Conservation (phyloP, 2,329 filamentous ascomycete species). For the Leptographium wingfieldii region DNA sequence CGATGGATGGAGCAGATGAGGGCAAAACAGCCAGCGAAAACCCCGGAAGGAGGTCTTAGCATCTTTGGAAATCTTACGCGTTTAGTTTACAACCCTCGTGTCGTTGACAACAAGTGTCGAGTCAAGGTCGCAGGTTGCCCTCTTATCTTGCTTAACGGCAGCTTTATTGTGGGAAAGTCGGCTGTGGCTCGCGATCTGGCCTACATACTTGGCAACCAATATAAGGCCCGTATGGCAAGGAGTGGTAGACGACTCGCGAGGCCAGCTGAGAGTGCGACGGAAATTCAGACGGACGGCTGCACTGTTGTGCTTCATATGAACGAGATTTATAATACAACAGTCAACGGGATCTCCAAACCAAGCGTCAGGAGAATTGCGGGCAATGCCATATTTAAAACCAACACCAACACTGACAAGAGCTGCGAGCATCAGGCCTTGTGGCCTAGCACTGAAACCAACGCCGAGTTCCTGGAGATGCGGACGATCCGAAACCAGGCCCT, state of each 20-base stretch:
- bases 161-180: constrained; percentile 5
- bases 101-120: too few species aligned
- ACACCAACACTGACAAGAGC: background rate
- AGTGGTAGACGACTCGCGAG: background rate
- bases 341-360: too few species aligned
- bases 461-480: background rate
- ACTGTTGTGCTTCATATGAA: background rate
- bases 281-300: background rate
- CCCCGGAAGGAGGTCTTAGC: background rate
- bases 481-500: background rate
- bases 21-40: background rate
- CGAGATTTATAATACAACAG: background rate
- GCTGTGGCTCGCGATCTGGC: constrained; percentile 3
- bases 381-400: background rate
- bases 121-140: background rate
- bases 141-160: constrained; percentile 7
- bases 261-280: background rate
- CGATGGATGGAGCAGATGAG: background rate
- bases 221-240: background rate
- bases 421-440: background rate
- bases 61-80: background rate
- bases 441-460: background rate
- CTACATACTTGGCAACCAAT: background rate
- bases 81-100: background rate
- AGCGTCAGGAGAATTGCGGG: background rate